These are phyloP conservation scores for Fusarium sp. DNA, from an alignment of 2,329 filamentous ascomycete species.

Conservation along the genomic window DNA sequence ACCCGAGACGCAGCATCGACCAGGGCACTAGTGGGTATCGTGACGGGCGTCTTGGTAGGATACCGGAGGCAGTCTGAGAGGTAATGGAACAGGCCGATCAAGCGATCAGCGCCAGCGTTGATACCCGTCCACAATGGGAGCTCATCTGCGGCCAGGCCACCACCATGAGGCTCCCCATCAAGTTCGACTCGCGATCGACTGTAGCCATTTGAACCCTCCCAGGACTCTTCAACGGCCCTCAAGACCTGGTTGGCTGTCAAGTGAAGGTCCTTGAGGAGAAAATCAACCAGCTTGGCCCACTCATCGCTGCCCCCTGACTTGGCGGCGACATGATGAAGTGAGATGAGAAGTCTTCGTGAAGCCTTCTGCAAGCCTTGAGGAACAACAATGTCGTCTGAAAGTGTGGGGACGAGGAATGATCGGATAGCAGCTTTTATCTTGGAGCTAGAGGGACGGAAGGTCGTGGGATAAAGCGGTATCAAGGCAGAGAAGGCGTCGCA, in stretches of 20 bases:
- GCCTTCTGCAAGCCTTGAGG: slow-evolving; percentile 66
- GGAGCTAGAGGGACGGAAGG: slow-evolving; percentile 80
- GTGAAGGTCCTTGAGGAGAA: slow-evolving; percentile 75
- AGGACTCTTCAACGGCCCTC: slow-evolving; percentile 82
- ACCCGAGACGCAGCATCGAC: slow-evolving; percentile 78
- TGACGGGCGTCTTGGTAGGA: slow-evolving; percentile 74
- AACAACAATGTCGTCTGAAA: slow-evolving; percentile 61
- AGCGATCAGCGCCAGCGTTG: slow-evolving; percentile 76
- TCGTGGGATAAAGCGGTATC: slow-evolving; percentile 84
- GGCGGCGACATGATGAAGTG: slow-evolving; percentile 83
- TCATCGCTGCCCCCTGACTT: slow-evolving; percentile 83
- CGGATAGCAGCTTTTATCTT: slow-evolving; percentile 74
- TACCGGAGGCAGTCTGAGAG: slow-evolving; percentile 73
- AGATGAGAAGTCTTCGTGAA: slow-evolving; percentile 74
- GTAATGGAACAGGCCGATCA: slow-evolving; percentile 74
- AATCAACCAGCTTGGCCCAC: slow-evolving; percentile 77
- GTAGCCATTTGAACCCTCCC: slow-evolving; percentile 75
- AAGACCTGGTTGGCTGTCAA: slow-evolving; percentile 81
- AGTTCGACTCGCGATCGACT: slow-evolving; percentile 56
- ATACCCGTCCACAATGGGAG: slow-evolving; percentile 81
- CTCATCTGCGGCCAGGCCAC: slow-evolving; percentile 58
- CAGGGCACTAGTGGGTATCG: slow-evolving; percentile 75
- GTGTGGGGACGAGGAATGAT: slow-evolving; percentile 73
- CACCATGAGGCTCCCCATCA: slow-evolving; percentile 62
- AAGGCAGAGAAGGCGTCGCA: slow-evolving; percentile 79